Percentiles rank a stretch among this genome's conserved stretches.
These are phyloP conservation scores for Mycena albidolilacea DNA, from an alignment of 768 basidiomycete genomes.

Conservation along the genomic window DNA sequence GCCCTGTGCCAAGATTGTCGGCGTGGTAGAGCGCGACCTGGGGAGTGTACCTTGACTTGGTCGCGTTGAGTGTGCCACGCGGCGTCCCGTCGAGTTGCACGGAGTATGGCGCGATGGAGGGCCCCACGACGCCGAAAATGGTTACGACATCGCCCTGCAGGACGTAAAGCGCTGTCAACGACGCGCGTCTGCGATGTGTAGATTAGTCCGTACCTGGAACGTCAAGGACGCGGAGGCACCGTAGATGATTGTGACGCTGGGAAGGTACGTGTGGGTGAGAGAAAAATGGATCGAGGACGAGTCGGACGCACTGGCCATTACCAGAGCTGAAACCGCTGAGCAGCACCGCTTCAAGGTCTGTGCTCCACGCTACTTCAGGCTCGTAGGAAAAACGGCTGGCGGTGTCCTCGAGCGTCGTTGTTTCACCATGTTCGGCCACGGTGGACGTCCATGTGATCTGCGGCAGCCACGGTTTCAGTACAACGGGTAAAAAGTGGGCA, in stretches of 20 bases:
- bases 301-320: constrained; percentile 36
- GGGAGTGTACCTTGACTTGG: neutral
- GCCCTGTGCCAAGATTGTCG: neutral
- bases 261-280: neutral
- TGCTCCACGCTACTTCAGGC: constrained; percentile 32
- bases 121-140: constrained; percentile 32
- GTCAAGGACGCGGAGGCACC: constrained; percentile 23
- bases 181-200: no score
- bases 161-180: no score
- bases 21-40: neutral
- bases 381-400: constrained; percentile 9
- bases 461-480: neutral
- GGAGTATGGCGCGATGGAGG: constrained; percentile 27
- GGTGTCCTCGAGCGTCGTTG: constrained; percentile 28
- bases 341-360: constrained; percentile 8
- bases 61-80: constrained; percentile 29
- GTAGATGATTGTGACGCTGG: constrained; percentile 17
- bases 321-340: constrained; percentile 33
- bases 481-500: neutral
- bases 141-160: constrained; percentile 27
- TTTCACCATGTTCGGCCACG: neutral
- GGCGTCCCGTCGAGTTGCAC: constrained; percentile 24
- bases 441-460: constrained; percentile 37
- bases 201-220: constrained; percentile 4
- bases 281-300: neutral